Evolutionary conservation across 441 rosid genomes (phyloP), one percentile per base, ranked within the genome.

Genomic region (Populus hybrid): DNA sequence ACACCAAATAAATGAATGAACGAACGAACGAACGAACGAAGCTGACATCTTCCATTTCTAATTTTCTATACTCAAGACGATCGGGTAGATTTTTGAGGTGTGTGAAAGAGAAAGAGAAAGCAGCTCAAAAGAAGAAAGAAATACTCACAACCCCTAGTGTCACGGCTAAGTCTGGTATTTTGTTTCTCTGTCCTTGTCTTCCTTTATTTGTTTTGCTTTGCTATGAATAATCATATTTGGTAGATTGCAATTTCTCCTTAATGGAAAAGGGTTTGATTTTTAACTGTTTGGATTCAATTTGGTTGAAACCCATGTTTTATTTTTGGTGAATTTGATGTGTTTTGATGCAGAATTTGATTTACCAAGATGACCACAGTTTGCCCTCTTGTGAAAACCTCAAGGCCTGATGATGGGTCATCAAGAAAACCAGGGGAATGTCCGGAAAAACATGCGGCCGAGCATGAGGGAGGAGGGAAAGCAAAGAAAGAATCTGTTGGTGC

Each of bases 311-410:
- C 65, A 23, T 61, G 14, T 61, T 18, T 75, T 75, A 26, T 70
- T 69, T 64, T 64, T 11, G 31, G 31, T 69, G 59, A 77, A 63
- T 71, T 23, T 76, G 35, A 40, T 18, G 18, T 16, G 29, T 20
- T 67, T 76, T 69, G 59, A 42, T 71, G 80, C 66, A 77, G 80
- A 77, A 18, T 77, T 74, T 16, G 23, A 26, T 74, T 5, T n/a
- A 24, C 72, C 7, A 65, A 24, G 88, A 93, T 90, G 90, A 92
- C 86, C 21, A 86, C 91, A 9, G 90, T 91, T 45, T 90, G 95
- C 50, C 97, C 97, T 2, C 90, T 93, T 45, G 92, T 84, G 26
- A 92, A 90, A 79, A 80, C 91, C 23, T 76, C 91, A 63, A 93
- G 94, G 24, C 88, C 94, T 0, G 92, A 90, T 36, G 94, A 90